phyloP scores from a whole-genome alignment of 2,329 filamentous ascomycete species.

The Colletotrichum noveboracense region DNA sequence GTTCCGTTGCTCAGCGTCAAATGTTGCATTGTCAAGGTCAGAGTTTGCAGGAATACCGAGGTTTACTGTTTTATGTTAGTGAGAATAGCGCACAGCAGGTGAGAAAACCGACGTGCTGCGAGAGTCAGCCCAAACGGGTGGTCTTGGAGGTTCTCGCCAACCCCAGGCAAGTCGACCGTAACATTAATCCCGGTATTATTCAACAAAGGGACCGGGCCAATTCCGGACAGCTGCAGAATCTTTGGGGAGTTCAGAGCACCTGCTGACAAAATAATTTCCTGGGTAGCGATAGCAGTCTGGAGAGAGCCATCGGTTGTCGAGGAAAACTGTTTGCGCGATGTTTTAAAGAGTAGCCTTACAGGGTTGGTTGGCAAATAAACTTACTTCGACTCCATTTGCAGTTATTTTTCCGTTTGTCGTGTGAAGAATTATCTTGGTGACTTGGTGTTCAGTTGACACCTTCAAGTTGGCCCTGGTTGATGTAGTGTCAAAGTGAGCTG shows the following conservation, averaged over 20 bases:
- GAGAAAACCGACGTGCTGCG: background rate
- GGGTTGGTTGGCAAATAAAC: background rate
- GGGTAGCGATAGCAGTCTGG: conserved; percentile 13
- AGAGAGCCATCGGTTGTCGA: background rate
- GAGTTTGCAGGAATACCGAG: background rate
- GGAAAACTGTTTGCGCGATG: background rate
- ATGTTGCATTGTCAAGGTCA: conserved; percentile 35
- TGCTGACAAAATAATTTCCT: conserved; percentile 46
- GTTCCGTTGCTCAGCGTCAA: conserved; percentile 34
- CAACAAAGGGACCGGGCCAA: conserved; percentile 44
- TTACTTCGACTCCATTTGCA: conserved; percentile 24
- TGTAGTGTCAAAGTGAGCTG: background rate
- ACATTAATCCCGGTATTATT: conserved; percentile 37
- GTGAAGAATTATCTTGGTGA: conserved; percentile 24
- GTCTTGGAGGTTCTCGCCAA: conserved; percentile 15
- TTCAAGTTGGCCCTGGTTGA: background rate
- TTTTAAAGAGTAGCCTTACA: background rate
- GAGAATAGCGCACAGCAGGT: background rate
- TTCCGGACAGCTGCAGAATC: conserved; percentile 53
- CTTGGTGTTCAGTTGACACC: conserved; percentile 22
- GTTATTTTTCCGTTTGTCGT: conserved; percentile 15
- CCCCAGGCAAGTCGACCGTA: background rate
- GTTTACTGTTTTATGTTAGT: background rate
- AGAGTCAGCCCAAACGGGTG: background rate
- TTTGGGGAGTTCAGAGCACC: conserved; percentile 46